Base-by-base conservation (phyloP, 768 basidiomycete genomes). In the Filobasidium wieringae region DNA sequence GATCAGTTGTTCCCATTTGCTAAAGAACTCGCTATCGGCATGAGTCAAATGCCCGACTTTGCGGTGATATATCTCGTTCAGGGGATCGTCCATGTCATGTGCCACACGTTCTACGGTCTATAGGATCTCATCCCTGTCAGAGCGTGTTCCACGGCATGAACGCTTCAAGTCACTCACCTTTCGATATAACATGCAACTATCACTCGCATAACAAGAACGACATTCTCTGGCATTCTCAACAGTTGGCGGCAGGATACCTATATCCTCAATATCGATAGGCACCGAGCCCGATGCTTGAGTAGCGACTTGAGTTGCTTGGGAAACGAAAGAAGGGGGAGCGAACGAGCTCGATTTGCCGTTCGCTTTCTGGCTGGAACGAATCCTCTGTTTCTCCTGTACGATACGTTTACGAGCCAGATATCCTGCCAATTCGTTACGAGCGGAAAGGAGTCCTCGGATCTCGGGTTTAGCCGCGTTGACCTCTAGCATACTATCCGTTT, bases 111-210 rank as follows among this genome's bases (percentile, higher is more conserved):
- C 88, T 6, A 87, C 81, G 5, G 85, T 81, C 85, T 87, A 37
- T 8, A 4, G 26, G 19, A 6, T 12, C 14, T 26, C 9, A 17
- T 41, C 11, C 51, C 56, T 51, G 39, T 53, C 26, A 41, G 53
- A 22, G 12, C 32, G 24, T 36, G 17, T 24, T 19, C 4, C 22
- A 45, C 0, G n/a, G 24, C 34, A 30, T 24, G 24, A 11, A n/a
- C 49, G n/a, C 36, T 15, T 41, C 31, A n/a, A 22, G 34, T 45
- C 49, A 65, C 75, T 30, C 60, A 84, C 88, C 79, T 85, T 87
- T 41, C 93, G 85, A 75, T 91, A 97, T 11, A 99, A 78, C 85
- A 96, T 90, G 72, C 95, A 97, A 1, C 82, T 79, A 66, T 99
- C 88, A 6, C 87, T 74, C 0, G 80, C 78, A 68, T 84, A 96